A percentile compares a stretch with the other conserved stretches of the same genome.
These are phyloP conservation scores for Yamadazyma laniorum DNA, from an alignment of 805 yeast genomes.

Conservation along the genomic window DNA sequence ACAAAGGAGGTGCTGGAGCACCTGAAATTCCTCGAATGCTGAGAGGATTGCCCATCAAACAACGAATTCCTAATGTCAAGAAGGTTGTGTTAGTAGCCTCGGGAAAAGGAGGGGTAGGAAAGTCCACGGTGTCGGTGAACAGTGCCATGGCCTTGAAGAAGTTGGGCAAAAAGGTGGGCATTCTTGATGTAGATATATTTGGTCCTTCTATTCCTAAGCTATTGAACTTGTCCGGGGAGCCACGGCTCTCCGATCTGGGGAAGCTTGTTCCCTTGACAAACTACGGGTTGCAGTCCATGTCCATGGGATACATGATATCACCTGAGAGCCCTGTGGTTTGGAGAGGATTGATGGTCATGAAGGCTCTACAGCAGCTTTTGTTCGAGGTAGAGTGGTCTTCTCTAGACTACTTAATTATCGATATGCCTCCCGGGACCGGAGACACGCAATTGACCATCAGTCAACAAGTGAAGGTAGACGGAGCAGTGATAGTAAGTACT, in stretches of 20 bases:
- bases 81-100: constrained; percentile 67
- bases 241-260: constrained; percentile 52
- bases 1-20: constrained; percentile 8
- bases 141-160: constrained; percentile 60
- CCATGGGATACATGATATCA: constrained; percentile 77
- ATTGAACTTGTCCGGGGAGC: constrained; percentile 68
- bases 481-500: constrained; percentile 79
- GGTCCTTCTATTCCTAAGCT: constrained; percentile 83
- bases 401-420: constrained; percentile 69
- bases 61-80: constrained; percentile 57
- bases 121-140: constrained; percentile 71
- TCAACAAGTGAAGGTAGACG: constrained; percentile 72
- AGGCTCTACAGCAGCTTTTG: constrained; percentile 78
- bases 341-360: constrained; percentile 86
- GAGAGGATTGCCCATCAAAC: constrained; percentile 55
- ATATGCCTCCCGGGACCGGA: constrained; percentile 92
- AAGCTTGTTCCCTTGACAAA: constrained; percentile 64
- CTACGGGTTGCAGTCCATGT: constrained; percentile 80
- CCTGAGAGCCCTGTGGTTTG: constrained; percentile 74
- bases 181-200: constrained; percentile 78
- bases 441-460: constrained; percentile 83
- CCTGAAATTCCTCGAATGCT: constrained; percentile 42
- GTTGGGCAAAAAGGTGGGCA: constrained; percentile 57
- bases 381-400: constrained; percentile 76
- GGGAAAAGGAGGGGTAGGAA: constrained; percentile 82